Conservation (phyloP, 441 rosid species). For the Euphorbia celastroides region DNA sequence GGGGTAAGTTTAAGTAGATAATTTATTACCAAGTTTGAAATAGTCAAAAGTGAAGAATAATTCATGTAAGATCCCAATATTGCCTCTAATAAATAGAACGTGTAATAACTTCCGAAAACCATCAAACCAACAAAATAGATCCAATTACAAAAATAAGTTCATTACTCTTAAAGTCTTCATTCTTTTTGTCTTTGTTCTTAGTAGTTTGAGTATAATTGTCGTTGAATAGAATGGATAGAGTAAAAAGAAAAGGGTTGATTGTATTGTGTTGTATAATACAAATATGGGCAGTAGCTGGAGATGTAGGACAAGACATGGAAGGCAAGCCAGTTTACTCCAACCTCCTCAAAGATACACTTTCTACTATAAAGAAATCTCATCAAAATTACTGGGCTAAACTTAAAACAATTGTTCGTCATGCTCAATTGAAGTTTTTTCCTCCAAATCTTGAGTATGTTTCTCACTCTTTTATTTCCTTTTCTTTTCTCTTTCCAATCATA, state of each 20-base stretch:
- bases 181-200: no score
- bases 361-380: slow-evolving; percentile 30
- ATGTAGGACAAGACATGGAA: slow-evolving; percentile 11
- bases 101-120: slow-evolving; percentile 2
- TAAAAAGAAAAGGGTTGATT: not conserved
- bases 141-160: not conserved
- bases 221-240: slow-evolving; percentile 11
- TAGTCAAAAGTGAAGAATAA: slow-evolving; percentile 15
- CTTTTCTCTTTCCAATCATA: not conserved
- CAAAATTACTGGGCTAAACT: slow-evolving; percentile 49
- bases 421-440: slow-evolving; percentile 43
- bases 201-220: no score
- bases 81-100: slow-evolving; percentile 12
- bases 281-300: slow-evolving; percentile 5
- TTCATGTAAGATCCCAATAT: slow-evolving; percentile 13
- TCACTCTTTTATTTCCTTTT: not conserved
- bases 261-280: slow-evolving; percentile 17
- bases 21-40: slow-evolving; percentile 16
- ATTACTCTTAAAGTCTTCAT: not conserved
- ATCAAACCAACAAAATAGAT: not conserved
- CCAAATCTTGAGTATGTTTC: slow-evolving; percentile 53
- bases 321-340: slow-evolving; percentile 33
- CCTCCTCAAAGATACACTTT: slow-evolving; percentile 23
- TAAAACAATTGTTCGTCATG: slow-evolving; percentile 33
- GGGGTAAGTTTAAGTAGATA: not conserved